These are phyloP conservation scores for Pelargonium hybrid DNA, from an alignment of 441 rosid genomes.

Conservation along the genomic window DNA sequence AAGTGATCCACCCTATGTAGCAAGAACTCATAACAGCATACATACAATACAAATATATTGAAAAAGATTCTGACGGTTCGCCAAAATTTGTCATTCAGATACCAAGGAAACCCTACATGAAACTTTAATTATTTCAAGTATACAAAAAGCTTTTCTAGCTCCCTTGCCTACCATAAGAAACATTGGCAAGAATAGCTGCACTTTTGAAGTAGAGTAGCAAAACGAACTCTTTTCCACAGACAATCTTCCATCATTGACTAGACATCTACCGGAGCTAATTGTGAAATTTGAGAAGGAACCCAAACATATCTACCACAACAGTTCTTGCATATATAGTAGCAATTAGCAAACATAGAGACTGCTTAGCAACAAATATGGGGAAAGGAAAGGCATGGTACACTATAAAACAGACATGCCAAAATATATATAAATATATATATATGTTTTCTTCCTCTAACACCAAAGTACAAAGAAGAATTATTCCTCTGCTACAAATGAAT, in stretches of 20 bases:
- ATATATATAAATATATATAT: constrained; percentile 6
- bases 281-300: constrained; percentile 12
- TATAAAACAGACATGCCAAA: neutral
- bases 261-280: constrained; percentile 4
- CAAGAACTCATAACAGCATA: neutral
- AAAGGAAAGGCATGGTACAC: neutral
- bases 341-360: neutral
- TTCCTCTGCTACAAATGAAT: constrained; percentile 29
- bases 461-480: constrained; percentile 21
- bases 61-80: neutral
- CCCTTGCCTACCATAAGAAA: neutral
- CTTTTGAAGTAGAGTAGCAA: constrained; percentile 2
- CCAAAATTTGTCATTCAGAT: neutral
- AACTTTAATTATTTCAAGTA: neutral
- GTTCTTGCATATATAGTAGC: constrained; percentile 6
- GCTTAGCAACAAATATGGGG: constrained; percentile 3
- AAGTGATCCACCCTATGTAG: neutral
- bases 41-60: neutral
- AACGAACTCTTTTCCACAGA: constrained; percentile 4
- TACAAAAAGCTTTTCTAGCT: constrained; percentile 7
- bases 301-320: neutral
- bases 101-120: neutral
- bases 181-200: neutral
- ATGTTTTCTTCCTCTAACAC: constrained; percentile 18
- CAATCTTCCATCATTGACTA: neutral